phyloP scores from a whole-genome alignment of 345 rosid genomes.

The Clarkia xantiana region DNA sequence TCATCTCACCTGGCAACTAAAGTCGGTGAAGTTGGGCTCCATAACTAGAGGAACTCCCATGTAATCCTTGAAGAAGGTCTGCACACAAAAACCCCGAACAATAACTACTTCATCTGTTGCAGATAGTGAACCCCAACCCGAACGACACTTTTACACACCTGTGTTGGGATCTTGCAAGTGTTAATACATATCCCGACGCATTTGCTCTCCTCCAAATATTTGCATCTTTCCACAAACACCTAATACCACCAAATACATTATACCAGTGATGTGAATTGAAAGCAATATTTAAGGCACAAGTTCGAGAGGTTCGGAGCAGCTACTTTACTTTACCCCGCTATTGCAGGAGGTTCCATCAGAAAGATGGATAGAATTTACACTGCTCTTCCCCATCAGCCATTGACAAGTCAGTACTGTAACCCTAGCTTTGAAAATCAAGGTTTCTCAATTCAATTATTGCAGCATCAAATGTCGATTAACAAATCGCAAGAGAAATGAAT shows the following conservation, averaged over 20 bases:
- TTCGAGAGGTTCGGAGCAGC: too few relatives aligned
- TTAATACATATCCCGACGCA: constrained; percentile 73
- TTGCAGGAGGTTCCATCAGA: constrained; percentile 57
- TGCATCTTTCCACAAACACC: constrained; percentile 88
- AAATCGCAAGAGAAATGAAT: too few relatives aligned
- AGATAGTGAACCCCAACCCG: background rate
- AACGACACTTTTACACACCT: constrained; percentile 26
- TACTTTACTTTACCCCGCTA: constrained; percentile 41
- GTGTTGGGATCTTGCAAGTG: constrained; percentile 93
- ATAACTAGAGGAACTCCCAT: constrained; percentile 77
- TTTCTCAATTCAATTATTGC: background rate
- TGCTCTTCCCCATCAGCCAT: constrained; percentile 84
- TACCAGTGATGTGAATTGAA: too few relatives aligned
- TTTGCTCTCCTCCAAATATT: constrained; percentile 86
- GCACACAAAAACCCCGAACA: constrained; percentile 1
- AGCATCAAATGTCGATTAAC: too few relatives aligned
- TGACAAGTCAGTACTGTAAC: constrained; percentile 78
- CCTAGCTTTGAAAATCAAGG: constrained; percentile 38
- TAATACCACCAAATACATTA: too few relatives aligned
- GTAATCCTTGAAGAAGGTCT: constrained; percentile 72
- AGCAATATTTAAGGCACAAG: too few relatives aligned
- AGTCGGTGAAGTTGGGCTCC: constrained; percentile 86
- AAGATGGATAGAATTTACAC: constrained; percentile 61
- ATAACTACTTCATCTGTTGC: background rate
- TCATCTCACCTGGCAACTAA: constrained; percentile 68